phyloP scores from a whole-genome alignment of 768 basidiomycete species.

The Tylopilus plumbeoviolaceoides region DNA sequence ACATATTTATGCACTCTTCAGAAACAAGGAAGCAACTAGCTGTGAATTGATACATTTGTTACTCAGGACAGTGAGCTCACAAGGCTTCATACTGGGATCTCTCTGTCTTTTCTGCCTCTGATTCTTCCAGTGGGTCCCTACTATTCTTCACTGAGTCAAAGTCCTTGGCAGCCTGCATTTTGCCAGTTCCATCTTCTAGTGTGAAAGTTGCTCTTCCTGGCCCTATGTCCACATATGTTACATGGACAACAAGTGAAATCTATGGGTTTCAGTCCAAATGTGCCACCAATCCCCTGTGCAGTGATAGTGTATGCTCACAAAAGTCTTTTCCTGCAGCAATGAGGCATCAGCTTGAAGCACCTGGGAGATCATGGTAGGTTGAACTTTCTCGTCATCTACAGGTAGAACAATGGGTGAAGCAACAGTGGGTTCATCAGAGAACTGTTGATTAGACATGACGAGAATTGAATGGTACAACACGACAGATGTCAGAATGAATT shows the following conservation, averaged over 20 bases:
- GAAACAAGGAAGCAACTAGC: background rate
- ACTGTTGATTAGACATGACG: constrained; percentile 10
- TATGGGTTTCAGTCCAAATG: constrained; percentile 19
- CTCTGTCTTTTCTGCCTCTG: constrained; percentile 15
- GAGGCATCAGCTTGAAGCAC: constrained; percentile 43
- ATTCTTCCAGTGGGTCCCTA: background rate
- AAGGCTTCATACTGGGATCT: background rate
- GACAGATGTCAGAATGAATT: no score
- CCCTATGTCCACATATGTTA: constrained; percentile 19
- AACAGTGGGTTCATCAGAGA: constrained; percentile 1
- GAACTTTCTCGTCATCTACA: background rate
- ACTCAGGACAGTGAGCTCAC: constrained; percentile 13
- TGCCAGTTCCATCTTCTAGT: constrained; percentile 40
- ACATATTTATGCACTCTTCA: constrained; percentile 21
- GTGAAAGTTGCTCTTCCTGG: constrained; percentile 7
- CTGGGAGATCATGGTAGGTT: constrained; percentile 57
- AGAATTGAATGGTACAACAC: background rate
- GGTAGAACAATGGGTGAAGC: no score
- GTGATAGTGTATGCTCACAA: constrained; percentile 9
- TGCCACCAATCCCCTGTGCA: constrained; percentile 15
- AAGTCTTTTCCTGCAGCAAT: constrained; percentile 38
- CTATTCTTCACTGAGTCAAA: background rate
- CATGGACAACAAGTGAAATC: constrained; percentile 51
- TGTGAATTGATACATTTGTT: background rate
- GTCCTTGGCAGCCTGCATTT: constrained; percentile 9